Base-by-base conservation (phyloP, 306 rosid genomes). In the Pterocarpus santalinus region DNA sequence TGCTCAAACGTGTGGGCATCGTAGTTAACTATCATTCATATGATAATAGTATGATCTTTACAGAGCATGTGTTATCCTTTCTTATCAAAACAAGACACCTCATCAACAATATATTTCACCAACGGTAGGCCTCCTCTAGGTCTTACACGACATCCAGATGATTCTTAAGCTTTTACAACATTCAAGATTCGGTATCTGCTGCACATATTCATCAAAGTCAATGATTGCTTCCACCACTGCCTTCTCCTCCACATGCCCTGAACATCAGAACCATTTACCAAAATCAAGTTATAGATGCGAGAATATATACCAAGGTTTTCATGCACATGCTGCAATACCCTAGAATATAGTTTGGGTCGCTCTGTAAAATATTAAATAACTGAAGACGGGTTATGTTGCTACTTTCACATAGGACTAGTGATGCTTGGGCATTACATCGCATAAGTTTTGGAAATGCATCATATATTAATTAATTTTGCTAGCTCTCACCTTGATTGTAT, bases 11-110 rank as follows among this genome's bases (percentile, higher is more conserved):
- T 56, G 55, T 47, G 80, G 85, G 14, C 30, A 67, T 70, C 67
- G 69, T 58, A 47, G 77, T 81, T 10, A 57, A 75, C 17, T 46
- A 57, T 67, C 72, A 75, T 58, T 72, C 68, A 53, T 73, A 15
- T 55, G 2, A 7, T 55, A 16, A 51, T 70, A 65, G 10, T 58
- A 36, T 61, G 77, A 79, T 57, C 85, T 58, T 60, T 69, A 51
- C 63, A 81, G 77, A 76, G 81, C 80, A 81, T 72, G 80, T 77
- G 85, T 36, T n/a, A 35, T 51, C 17, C 65, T 69, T 76, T 62
- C 65, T 63, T 76, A 47, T 65, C 72, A 65, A 53, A 38, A 44
- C 75, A 76, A 6, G 80, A 47, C 76, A 85, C 70, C 60, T 41
- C 52, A 80, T 76, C 79, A 36, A 60, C 63, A 64, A 76, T 82